Evolutionary conservation across 352 stramenopile species (phyloP), one percentile per base, ranked within the genome.

Genomic region (Phytophthora sp.): DNA sequence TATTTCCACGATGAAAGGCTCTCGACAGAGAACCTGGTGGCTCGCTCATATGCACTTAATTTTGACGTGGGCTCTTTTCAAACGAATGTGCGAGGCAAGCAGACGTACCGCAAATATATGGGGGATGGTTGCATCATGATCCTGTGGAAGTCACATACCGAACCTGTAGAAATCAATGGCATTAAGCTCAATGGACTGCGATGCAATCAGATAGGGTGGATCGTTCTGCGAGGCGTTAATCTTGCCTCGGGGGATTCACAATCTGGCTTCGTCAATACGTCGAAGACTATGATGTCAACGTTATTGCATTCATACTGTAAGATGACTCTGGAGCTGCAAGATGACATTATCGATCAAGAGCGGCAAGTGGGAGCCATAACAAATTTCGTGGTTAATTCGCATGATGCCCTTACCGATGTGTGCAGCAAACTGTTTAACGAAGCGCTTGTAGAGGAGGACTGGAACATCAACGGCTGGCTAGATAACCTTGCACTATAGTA

Each of bases 281-380:
- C 64, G 4, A 47, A 30, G 1, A 21, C 24, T 15, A 57, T 77
- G 42, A 58, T 66, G 44, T 74, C 59, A 3, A 80, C 80, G n/a
- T 68, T 69, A 1, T 54, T 87, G 47, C 80, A 88, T 63, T 83
- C 78, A 30, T 88, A 73, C 56, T 78, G 77, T 38, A 80, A 80
- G 30, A 80, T 79, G 42, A 74, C 66, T 1, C 51, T 82, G 29
- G 69, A 84, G 24, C 60, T 89, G 15, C 70, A 86, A 44, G 72
- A 84, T 18, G 71, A 86, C 38, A 77, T 87, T 29, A 66, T 55
- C 18, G 76, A 89, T 66, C 66, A 81, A 54, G 70, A 80, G 16
- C 41, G 76, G 31, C 70, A 77, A 35, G 73, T 84, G 6, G 73
- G 73, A 18, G 67, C 60, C 11, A 59, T 84, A 16, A 78, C 74